Percentiles rank a stretch among this genome's conserved stretches.
These are phyloP conservation scores for Panicum virgatum DNA, from an alignment of 202 grass and related monocot genomes.

Conservation along the genomic window DNA sequence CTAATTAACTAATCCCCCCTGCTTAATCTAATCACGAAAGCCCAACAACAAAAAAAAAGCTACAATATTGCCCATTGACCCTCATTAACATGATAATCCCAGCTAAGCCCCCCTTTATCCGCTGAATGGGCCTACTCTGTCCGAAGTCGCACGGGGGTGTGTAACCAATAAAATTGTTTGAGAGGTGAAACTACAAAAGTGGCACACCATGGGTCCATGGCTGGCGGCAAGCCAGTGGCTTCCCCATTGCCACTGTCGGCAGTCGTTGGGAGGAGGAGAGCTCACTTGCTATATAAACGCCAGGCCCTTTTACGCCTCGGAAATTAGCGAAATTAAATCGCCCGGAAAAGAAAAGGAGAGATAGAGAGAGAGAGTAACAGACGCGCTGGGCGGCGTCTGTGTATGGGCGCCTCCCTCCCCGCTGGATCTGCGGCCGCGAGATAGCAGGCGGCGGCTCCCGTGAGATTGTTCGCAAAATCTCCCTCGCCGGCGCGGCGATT, in stretches of 20 bases:
- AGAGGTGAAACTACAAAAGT: background rate
- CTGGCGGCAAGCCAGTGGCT: background rate
- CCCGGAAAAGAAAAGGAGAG: background rate
- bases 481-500: constrained; percentile 13
- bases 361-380: constrained; percentile 31
- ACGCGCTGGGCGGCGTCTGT: constrained; percentile 1
- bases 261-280: constrained; percentile 36
- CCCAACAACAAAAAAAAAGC: background rate
- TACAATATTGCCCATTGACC: background rate
- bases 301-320: background rate
- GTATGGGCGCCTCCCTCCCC: constrained; percentile 34
- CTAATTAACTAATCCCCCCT: constrained; percentile 28
- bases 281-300: constrained; percentile 37
- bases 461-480: too few relatives aligned
- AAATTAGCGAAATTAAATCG: constrained; percentile 44
- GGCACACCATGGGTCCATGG: background rate
- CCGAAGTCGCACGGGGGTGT: too few relatives aligned
- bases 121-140: too few relatives aligned
- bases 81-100: too few relatives aligned
- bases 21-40: constrained; percentile 29
- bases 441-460: background rate
- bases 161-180: too few relatives aligned
- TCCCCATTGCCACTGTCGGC: constrained; percentile 58
- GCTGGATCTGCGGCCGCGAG: constrained; percentile 48
- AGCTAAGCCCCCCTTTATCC: too few relatives aligned